These are phyloP conservation scores for Dioscorea alata DNA, from an alignment of 106 monocot genomes.

Conservation along the genomic window DNA sequence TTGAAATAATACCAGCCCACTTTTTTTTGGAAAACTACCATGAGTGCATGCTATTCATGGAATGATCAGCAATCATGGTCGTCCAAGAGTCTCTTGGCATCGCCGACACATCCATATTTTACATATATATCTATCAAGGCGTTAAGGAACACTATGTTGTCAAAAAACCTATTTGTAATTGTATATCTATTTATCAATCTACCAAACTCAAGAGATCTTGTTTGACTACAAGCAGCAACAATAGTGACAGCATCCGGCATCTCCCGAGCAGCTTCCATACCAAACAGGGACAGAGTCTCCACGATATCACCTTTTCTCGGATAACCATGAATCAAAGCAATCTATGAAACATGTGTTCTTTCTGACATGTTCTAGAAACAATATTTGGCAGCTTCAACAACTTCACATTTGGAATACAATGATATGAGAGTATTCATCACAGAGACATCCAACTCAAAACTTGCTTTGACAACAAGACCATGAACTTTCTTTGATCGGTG, in stretches of 20 bases:
- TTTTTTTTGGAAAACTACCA: conserved; percentile 30
- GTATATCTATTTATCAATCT: conserved; percentile 19
- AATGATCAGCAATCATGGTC: conserved; percentile 28
- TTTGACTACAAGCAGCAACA: conserved; percentile 29
- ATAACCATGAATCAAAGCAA: conserved; percentile 23
- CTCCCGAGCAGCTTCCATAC: conserved; percentile 26
- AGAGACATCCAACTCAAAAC: too few relatives aligned
- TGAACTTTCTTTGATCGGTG: too few relatives aligned
- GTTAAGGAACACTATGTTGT: conserved; percentile 16
- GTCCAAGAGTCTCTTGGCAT: conserved; percentile 39
- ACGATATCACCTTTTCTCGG: conserved; percentile 12
- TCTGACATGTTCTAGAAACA: conserved; percentile 19
- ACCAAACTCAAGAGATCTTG: conserved; percentile 29
- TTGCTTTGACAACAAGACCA: too few relatives aligned
- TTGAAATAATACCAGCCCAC: conserved; percentile 22
- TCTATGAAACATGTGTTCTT: conserved; percentile 33
- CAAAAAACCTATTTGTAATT: conserved; percentile 11
- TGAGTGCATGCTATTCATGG: conserved; percentile 42
- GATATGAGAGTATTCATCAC: too few relatives aligned
- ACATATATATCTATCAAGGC: conserved; percentile 39
- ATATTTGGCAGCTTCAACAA: conserved; percentile 12
- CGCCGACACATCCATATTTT: conserved; percentile 28
- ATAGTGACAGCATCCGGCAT: conserved; percentile 28
- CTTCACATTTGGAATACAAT: conserved; percentile 28
- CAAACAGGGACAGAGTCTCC: conserved; percentile 18